Conservation (phyloP, 1,284 basidiomycete species). For the Porogramme epimiltina region DNA sequence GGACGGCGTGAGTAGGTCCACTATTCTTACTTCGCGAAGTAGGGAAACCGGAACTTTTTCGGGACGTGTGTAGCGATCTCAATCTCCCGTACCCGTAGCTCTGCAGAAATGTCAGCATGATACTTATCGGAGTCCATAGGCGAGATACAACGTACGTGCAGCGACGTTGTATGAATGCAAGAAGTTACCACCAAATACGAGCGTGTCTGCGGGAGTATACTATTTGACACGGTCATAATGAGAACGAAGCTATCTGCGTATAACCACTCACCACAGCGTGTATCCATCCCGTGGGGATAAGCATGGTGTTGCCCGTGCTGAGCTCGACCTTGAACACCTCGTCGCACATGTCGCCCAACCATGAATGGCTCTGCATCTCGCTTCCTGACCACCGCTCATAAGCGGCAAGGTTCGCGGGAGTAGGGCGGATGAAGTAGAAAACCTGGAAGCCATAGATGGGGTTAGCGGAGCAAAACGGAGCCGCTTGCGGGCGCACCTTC, state of each 20-base stretch:
- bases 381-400: constrained; percentile 91
- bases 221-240: constrained; percentile 30
- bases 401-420: constrained; percentile 84
- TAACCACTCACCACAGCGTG: constrained; percentile 84
- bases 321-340: constrained; percentile 87
- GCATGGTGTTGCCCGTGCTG: constrained; percentile 89
- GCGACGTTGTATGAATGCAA: constrained; percentile 82
- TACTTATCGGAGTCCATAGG: neutral
- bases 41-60: constrained; percentile 92
- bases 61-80: constrained; percentile 93
- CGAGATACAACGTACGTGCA: constrained; percentile 54
- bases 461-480: neutral
- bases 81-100: constrained; percentile 87
- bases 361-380: constrained; percentile 83
- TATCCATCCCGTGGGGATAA: constrained; percentile 96
- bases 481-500: constrained; percentile 53
- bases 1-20: neutral
- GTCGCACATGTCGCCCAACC: constrained; percentile 91
- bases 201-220: constrained; percentile 89
- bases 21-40: constrained; percentile 70
- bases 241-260: neutral
- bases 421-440: constrained; percentile 95
- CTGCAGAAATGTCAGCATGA: constrained; percentile 38
- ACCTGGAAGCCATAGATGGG: constrained; percentile 47
- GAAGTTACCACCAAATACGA: constrained; percentile 98